Percentiles rank a stretch among this genome's conserved stretches.
Conservation (phyloP, 2,329 filamentous ascomycete genomes). For the Pyricularia sp. region DNA sequence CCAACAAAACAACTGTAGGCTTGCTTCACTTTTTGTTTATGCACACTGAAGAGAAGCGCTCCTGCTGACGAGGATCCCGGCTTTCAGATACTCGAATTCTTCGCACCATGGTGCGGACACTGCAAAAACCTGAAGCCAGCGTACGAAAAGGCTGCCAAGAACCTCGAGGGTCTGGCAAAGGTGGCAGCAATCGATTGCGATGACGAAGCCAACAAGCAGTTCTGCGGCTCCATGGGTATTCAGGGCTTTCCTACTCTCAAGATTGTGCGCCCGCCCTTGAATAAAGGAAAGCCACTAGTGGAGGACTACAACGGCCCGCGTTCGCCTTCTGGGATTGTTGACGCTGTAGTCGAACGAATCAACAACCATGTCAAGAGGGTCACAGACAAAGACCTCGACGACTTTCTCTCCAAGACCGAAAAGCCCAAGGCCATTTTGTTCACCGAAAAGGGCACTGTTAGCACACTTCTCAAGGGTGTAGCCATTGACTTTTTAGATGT, state of each 20-base stretch:
- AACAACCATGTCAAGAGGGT: conserved; percentile 83
- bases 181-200: conserved; percentile 95
- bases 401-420: conserved; percentile 51
- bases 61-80: not conserved
- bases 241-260: conserved; percentile 95
- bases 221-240: conserved; percentile 79
- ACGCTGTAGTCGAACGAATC: conserved; percentile 77
- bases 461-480: conserved; percentile 70
- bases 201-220: conserved; percentile 80
- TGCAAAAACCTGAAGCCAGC: conserved; percentile 93
- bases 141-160: conserved; percentile 88
- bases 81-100: conserved; percentile 66
- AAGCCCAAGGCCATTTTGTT: conserved; percentile 79
- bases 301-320: conserved; percentile 87
- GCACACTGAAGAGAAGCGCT: not conserved
- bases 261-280: conserved; percentile 76
- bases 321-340: conserved; percentile 77
- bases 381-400: conserved; percentile 67
- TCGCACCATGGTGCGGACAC: conserved; percentile 95
- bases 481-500: conserved; percentile 85
- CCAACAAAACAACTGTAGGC: conserved; percentile 83
- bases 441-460: conserved; percentile 84
- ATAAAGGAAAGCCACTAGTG: conserved; percentile 64
- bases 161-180: conserved; percentile 83
- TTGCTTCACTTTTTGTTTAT: not conserved